phyloP scores from a whole-genome alignment of 2,329 filamentous ascomycete species.

The Cytospora piceae region DNA sequence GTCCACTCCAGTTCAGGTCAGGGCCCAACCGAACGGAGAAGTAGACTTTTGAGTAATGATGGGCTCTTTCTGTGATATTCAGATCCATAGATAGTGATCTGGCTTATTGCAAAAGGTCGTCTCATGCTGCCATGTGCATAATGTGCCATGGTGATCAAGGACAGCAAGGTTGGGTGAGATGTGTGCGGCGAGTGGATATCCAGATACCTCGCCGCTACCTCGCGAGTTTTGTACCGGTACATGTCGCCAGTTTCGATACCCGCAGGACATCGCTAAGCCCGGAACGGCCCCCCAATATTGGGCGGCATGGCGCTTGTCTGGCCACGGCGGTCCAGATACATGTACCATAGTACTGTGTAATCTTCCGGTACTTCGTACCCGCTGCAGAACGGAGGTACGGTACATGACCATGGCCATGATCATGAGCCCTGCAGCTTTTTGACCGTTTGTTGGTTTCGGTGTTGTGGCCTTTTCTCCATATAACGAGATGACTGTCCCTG shows the following conservation, averaged over 20 bases:
- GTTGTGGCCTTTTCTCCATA: conserved; percentile 1
- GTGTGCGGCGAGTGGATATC: conserved; percentile 10
- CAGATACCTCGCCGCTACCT: conserved; percentile 2
- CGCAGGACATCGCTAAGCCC: conserved; percentile 36
- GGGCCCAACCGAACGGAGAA: background rate
- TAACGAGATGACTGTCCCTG: background rate
- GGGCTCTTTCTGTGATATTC: conserved; percentile 19
- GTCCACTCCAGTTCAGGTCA: background rate
- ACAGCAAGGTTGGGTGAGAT: conserved; percentile 8
- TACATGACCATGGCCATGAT: background rate
- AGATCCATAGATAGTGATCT: conserved; percentile 11
- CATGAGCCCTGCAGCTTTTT: background rate
- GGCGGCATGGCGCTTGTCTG: conserved; percentile 39
- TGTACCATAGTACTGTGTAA: background rate
- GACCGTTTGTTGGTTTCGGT: conserved; percentile 15
- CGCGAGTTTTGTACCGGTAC: conserved; percentile 19
- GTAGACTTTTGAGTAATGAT: conserved; percentile 5
- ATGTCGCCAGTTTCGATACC: conserved; percentile 26
- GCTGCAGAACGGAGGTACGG: conserved; percentile 9
- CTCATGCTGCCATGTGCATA: background rate
- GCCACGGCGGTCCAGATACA: conserved; percentile 28
- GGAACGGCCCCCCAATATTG: conserved; percentile 34
- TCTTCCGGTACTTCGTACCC: conserved; percentile 33
- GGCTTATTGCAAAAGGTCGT: conserved; percentile 5
- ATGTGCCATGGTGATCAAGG: conserved; percentile 19